These are phyloP conservation scores for Colletotrichum sp. DNA, from an alignment of 2,329 filamentous ascomycete genomes.

Conservation along the genomic window DNA sequence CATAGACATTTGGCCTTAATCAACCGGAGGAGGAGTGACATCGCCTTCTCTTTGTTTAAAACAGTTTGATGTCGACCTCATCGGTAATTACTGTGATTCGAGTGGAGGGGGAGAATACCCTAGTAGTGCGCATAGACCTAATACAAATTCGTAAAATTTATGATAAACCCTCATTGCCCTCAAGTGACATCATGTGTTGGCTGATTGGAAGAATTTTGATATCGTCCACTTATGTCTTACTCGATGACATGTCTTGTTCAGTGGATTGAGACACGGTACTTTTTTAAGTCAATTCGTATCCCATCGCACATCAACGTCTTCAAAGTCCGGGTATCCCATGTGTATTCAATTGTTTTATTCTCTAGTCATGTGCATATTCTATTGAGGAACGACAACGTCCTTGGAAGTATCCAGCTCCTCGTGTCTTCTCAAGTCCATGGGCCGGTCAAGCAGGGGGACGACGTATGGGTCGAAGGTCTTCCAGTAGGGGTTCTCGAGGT, in stretches of 20 bases:
- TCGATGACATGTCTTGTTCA: no score
- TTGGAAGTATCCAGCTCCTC: slow-evolving; percentile 69
- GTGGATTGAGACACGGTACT: neutral
- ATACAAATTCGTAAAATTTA: slow-evolving; percentile 21
- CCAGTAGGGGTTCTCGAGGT: slow-evolving; percentile 75
- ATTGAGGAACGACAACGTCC: slow-evolving; percentile 44
- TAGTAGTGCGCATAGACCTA: slow-evolving; percentile 16
- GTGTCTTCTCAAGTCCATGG: slow-evolving; percentile 72
- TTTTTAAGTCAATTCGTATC: neutral
- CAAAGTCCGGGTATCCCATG: neutral
- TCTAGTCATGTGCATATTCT: neutral
- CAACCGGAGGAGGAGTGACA: slow-evolving; percentile 10
- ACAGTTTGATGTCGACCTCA: slow-evolving; percentile 22
- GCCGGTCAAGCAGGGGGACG: slow-evolving; percentile 67
- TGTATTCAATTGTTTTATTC: neutral
- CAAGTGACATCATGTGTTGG: neutral
- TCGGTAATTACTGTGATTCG: slow-evolving; percentile 21
- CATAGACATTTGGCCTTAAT: slow-evolving; percentile 14
- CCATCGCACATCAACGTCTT: neutral
- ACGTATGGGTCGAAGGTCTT: slow-evolving; percentile 80
- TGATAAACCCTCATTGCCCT: neutral
- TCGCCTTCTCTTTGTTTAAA: slow-evolving; percentile 23
- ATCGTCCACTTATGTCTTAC: neutral
- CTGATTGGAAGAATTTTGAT: neutral
- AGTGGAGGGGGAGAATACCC: slow-evolving; percentile 16